Evolutionary conservation across 2,329 filamentous ascomycete species (phyloP), one percentile per base, ranked within the genome.

Genomic region (Sporothrix brasiliensis): DNA sequence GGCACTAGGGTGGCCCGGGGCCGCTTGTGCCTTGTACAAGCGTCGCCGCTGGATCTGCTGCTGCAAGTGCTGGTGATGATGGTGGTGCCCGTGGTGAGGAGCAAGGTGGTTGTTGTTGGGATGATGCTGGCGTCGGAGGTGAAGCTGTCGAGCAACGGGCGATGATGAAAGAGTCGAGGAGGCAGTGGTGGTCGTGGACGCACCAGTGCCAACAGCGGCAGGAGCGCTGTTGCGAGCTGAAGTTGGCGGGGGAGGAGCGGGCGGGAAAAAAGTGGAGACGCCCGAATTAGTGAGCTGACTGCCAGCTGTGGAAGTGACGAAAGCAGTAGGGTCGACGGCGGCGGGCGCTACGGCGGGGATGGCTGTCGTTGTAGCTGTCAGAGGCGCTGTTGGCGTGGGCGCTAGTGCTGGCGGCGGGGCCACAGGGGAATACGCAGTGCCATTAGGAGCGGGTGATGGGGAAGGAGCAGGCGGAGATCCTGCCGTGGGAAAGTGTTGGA

Each of bases 21-120:
- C 34, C 9, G 67, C 53, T 21, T 67, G 70, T 24, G 70, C 27
- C 41, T 67, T 63, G 53, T 54, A 50, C 3, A 49, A 21, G 19
- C 60, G 68, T 24, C 65, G 70, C 52, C 65, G 65, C 50, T 68
- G 63, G 50, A 70, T 67, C 60, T 70, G 71, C 50, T 72, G 70
- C 7, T 67, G 65, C 11, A 71, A 70, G 52, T 74, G 71, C 19
- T 72, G 70, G 67, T 71, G 72, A 63, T 72, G 73, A 69, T 50
- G 67, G 52, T 73, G 63, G 61, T 68, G 66, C 50, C 73, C 67
- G 58, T 71, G 58, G 73, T 61, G 21, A 19, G 30, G 34, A 11
- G 16, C 19, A 14, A n/a, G 44, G 53, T 60, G 30, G 52, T 54
- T 66, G 52, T 27, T 24, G 67, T 49, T 58, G 44, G 27, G 50